A percentile compares a stretch with the other conserved stretches of the same genome.
These are phyloP conservation scores for Fusarium sp. DNA, from an alignment of 2,329 filamentous ascomycete species.

Conservation along the genomic window DNA sequence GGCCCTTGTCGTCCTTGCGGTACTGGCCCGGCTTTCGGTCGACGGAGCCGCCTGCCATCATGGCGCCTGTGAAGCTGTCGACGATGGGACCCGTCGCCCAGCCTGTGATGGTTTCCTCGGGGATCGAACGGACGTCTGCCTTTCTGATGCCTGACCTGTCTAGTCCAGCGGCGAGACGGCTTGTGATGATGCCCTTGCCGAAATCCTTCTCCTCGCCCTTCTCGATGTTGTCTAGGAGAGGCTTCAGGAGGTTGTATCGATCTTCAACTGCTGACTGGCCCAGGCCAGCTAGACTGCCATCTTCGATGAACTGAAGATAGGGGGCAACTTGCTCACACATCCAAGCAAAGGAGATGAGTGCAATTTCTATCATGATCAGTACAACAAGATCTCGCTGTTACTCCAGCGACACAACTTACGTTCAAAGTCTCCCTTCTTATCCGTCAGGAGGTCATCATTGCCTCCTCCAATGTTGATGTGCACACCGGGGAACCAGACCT, in stretches of 20 bases:
- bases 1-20: slow-evolving; percentile 19
- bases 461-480: slow-evolving; percentile 43
- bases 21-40: slow-evolving; percentile 33
- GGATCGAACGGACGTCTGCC: slow-evolving; percentile 22
- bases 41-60: slow-evolving; percentile 23
- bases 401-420: slow-evolving; percentile 11
- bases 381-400: not conserved
- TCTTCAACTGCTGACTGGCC: slow-evolving; percentile 31
- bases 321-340: slow-evolving; percentile 42
- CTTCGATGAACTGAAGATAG: slow-evolving; percentile 23
- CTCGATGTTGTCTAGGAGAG: slow-evolving; percentile 26
- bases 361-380: slow-evolving; percentile 34
- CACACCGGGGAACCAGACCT: slow-evolving; percentile 43
- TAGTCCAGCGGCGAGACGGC: slow-evolving; percentile 14
- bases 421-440: slow-evolving; percentile 40
- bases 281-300: slow-evolving; percentile 20
- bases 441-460: slow-evolving; percentile 26
- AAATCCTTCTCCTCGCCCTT: slow-evolving; percentile 31
- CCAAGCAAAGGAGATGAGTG: slow-evolving; percentile 41
- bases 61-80: slow-evolving; percentile 37
- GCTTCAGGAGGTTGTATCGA: slow-evolving; percentile 34
- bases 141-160: slow-evolving; percentile 29
- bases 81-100: slow-evolving; percentile 41
- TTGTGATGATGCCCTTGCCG: slow-evolving; percentile 20
- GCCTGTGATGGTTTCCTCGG: slow-evolving; percentile 28